These are phyloP conservation scores for Sporisorium sorghi DNA, from an alignment of 1,284 basidiomycete species.

Conservation along the genomic window DNA sequence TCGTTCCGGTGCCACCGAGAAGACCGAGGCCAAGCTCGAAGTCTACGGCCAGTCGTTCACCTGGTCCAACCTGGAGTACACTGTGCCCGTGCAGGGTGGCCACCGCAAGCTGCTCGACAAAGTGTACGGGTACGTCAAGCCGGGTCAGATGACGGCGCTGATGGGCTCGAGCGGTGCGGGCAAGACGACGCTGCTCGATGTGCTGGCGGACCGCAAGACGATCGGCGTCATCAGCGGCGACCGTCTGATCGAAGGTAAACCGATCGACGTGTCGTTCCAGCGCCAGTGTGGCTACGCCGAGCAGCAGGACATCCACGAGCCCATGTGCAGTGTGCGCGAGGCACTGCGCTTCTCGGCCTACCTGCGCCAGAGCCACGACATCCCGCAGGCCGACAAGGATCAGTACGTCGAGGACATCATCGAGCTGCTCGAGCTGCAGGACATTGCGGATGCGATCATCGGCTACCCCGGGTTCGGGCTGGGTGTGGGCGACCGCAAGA, in stretches of 20 bases:
- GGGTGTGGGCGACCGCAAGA: conserved; percentile 76
- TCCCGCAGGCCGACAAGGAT: conserved; percentile 80
- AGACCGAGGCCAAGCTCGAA: conserved; percentile 57
- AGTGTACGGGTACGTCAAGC: conserved; percentile 84
- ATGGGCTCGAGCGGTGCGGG: conserved; percentile 81
- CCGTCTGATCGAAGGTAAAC: conserved; percentile 80
- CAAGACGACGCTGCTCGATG: conserved; percentile 77
- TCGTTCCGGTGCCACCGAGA: conserved; percentile 36
- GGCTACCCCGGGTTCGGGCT: conserved; percentile 72
- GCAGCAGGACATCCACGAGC: conserved; percentile 86
- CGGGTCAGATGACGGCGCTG: conserved; percentile 79
- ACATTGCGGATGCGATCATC: conserved; percentile 80
- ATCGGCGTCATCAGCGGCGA: conserved; percentile 84
- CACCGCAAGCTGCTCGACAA: conserved; percentile 78
- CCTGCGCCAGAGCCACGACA: conserved; percentile 79
- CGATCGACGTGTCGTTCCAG: conserved; percentile 80
- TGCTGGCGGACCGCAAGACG: conserved; percentile 82
- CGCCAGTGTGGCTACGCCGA: conserved; percentile 76
- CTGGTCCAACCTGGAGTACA: conserved; percentile 72
- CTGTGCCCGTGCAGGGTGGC: conserved; percentile 73
- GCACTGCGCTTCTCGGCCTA: conserved; percentile 84
- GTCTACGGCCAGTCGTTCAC: conserved; percentile 68
- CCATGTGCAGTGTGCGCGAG: conserved; percentile 84
- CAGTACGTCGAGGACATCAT: conserved; percentile 84
- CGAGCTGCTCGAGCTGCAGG: conserved; percentile 81